These are phyloP conservation scores for Pichia sp. DNA, from an alignment of 1,139 yeast species.

Conservation along the genomic window DNA sequence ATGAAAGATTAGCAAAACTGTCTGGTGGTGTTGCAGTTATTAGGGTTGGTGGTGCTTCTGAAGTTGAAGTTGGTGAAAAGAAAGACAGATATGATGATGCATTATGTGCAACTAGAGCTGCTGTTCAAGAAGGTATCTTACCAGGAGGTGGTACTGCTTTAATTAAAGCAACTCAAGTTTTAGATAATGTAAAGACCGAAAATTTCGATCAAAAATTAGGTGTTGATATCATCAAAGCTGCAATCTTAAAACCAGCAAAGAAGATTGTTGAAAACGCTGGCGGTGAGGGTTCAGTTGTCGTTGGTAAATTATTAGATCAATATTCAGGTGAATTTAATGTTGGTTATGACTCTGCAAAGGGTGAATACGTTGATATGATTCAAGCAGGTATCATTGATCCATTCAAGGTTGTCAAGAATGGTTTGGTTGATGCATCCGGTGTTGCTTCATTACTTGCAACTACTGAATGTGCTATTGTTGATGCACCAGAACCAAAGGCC, in stretches of 20 bases:
- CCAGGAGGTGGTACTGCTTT: constrained; percentile 99
- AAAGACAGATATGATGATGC: constrained; percentile 99
- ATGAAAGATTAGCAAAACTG: constrained; percentile 96
- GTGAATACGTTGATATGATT: constrained; percentile 94
- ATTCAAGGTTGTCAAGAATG: constrained; percentile 96
- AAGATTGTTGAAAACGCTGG: constrained; percentile 98
- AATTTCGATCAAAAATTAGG: constrained; percentile 98
- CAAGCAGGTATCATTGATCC: constrained; percentile 98
- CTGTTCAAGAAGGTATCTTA: constrained; percentile 97
- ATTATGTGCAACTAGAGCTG: constrained; percentile 98
- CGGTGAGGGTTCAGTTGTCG: constrained; percentile 96
- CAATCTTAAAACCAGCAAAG: constrained; percentile 95
- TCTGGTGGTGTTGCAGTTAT: constrained; percentile 99
- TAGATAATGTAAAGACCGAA: constrained; percentile 72
- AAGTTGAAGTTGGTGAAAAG: constrained; percentile 99
- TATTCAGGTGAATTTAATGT: constrained; percentile 80
- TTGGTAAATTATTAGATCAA: constrained; percentile 82
- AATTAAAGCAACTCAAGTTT: constrained; percentile 82
- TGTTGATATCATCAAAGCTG: constrained; percentile 90
- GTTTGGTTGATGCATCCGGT: constrained; percentile 95
- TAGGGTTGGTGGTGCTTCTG: constrained; percentile 97
- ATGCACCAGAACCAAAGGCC: constrained; percentile 87
- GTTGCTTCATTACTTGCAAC: constrained; percentile 97
- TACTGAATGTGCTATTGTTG: constrained; percentile 97
- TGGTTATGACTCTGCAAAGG: constrained; percentile 93